Percentiles rank a stretch among this genome's conserved stretches.
These are phyloP conservation scores for Podospora sp. DNA, from an alignment of 495 filamentous ascomycete species.

Conservation along the genomic window DNA sequence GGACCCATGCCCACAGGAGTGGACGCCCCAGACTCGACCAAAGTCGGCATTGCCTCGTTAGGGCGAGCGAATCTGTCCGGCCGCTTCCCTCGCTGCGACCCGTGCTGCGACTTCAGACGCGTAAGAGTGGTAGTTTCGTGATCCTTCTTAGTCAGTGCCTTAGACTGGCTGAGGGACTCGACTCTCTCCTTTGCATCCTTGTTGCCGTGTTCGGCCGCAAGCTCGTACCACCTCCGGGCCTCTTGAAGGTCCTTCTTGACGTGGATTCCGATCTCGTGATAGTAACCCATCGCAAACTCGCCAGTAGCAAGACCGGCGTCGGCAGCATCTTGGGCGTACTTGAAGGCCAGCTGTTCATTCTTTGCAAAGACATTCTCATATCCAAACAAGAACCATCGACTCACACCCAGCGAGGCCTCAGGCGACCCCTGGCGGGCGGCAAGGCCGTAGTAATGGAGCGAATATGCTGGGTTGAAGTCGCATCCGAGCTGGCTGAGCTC, in stretches of 20 bases:
- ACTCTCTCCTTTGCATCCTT: conserved; percentile 82
- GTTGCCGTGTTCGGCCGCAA: conserved; percentile 88
- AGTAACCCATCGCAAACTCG: conserved; percentile 97
- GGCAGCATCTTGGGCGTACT: conserved; percentile 86
- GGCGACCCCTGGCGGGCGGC: conserved; percentile 85
- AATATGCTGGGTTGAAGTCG: conserved; percentile 90
- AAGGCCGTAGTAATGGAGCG: conserved; percentile 92
- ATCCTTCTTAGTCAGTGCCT: conserved; percentile 84
- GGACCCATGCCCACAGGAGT: conserved; percentile 18
- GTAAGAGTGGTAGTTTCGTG: conserved; percentile 89
- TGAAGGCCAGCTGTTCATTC: conserved; percentile 91
- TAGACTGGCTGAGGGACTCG: conserved; percentile 82
- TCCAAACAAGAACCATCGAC: conserved; percentile 97
- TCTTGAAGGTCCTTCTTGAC: conserved; percentile 78
- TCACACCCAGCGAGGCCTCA: conserved; percentile 94
- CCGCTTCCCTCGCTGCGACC: conserved; percentile 74
- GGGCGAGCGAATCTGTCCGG: conserved; percentile 63
- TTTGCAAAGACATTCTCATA: conserved; percentile 89
- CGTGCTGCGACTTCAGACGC: conserved; percentile 90
- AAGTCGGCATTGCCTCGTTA: conserved; percentile 54
- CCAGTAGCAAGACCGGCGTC: conserved; percentile 79
- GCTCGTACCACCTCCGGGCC: conserved; percentile 87
- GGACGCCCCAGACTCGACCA: conserved; percentile 36
- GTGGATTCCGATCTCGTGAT: conserved; percentile 93
- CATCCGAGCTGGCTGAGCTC: conserved; percentile 91